Conservation (phyloP, 2,329 filamentous ascomycete genomes). For the Bimuria novae-zelandiae region DNA sequence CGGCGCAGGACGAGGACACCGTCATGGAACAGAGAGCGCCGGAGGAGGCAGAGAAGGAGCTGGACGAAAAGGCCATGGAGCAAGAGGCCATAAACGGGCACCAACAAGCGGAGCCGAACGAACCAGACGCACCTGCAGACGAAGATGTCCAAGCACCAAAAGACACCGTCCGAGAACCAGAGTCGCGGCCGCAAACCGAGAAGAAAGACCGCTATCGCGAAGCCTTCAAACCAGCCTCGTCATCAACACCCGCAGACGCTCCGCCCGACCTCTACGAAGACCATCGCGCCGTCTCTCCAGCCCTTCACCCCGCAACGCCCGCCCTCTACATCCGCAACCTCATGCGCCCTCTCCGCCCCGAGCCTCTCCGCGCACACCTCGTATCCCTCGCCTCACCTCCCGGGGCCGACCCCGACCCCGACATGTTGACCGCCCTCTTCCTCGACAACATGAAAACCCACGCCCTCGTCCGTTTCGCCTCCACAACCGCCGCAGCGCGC, state of each 20-base stretch:
- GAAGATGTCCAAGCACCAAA: too few relatives aligned
- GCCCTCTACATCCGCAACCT: conserved; percentile 85
- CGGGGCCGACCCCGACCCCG: conserved; percentile 53
- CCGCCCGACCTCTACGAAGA: conserved; percentile 18
- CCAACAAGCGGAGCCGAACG: background rate
- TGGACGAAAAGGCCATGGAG: conserved; percentile 6
- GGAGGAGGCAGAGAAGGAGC: conserved; percentile 22
- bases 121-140: conserved; percentile 9
- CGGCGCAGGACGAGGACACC: conserved; percentile 33
- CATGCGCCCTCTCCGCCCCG: conserved; percentile 79
- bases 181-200: conserved; percentile 28
- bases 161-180: background rate
- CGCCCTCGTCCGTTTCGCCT: conserved; percentile 76
- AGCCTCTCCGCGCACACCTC: conserved; percentile 70
- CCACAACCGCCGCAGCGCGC: conserved; percentile 71
- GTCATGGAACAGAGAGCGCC: conserved; percentile 36
- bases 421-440: conserved; percentile 70
- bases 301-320: conserved; percentile 49
- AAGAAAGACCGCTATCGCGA: conserved; percentile 43
- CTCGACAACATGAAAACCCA: conserved; percentile 87
- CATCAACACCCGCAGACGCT: conserved; percentile 17
- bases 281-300: conserved; percentile 40
- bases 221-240: conserved; percentile 29
- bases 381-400: conserved; percentile 68
- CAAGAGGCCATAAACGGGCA: background rate